phyloP scores from a whole-genome alignment of 2,329 filamentous ascomycete genomes.

The Orbilia oligospora region DNA sequence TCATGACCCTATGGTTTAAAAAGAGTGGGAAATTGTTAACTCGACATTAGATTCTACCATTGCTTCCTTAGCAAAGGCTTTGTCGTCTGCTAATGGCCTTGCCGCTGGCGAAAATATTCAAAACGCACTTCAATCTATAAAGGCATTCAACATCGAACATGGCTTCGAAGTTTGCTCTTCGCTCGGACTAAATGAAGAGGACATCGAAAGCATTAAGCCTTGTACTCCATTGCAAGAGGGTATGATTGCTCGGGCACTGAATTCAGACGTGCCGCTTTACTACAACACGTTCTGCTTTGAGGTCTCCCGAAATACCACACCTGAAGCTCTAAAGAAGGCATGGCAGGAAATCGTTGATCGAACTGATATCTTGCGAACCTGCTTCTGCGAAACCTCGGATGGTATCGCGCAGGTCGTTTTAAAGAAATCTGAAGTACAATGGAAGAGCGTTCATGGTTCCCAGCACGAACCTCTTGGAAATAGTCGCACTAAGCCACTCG shows the following conservation, averaged over 20 bases:
- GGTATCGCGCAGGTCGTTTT: conserved; percentile 82
- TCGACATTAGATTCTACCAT: conserved; percentile 66
- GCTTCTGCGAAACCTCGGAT: conserved; percentile 80
- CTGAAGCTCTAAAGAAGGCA: conserved; percentile 71
- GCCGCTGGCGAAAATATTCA: conserved; percentile 65
- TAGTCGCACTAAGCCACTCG: background rate
- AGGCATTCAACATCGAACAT: conserved; percentile 76
- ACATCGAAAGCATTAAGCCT: conserved; percentile 81
- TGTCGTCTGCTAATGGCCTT: conserved; percentile 55
- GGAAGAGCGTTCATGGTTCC: conserved; percentile 67
- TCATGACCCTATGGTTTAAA: conserved; percentile 27
- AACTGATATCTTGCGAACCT: conserved; percentile 79
- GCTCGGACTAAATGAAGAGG: conserved; percentile 70
- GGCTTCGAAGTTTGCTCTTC: conserved; percentile 71
- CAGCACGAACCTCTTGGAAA: conserved; percentile 61
- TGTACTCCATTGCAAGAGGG: conserved; percentile 90
- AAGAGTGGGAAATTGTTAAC: conserved; percentile 5
- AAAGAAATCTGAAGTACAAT: conserved; percentile 68
- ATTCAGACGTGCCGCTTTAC: conserved; percentile 75
- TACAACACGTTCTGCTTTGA: conserved; percentile 80
- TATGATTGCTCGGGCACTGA: conserved; percentile 80
- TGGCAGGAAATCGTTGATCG: conserved; percentile 72
- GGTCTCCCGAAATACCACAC: conserved; percentile 66
- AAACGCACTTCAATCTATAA: conserved; percentile 74
- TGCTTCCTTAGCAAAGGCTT: conserved; percentile 66